Evolutionary conservation across 1,284 basidiomycete genomes (phyloP).

Genomic region (Somion occarium): DNA sequence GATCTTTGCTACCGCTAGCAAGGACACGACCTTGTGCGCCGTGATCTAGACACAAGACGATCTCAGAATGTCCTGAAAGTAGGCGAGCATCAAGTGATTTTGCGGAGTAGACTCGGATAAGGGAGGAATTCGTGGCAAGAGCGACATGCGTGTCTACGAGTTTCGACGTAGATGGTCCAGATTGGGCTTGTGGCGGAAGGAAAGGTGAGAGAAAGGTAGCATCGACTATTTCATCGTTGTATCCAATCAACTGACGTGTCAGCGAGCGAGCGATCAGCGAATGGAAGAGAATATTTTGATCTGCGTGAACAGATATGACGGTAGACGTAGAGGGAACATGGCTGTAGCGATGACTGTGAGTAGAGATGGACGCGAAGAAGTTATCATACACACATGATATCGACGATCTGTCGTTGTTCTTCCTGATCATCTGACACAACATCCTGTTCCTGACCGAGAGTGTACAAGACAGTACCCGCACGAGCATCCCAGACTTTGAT

Average conservation of each 20-base stretch:
- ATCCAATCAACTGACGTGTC: slow-evolving; percentile 90
- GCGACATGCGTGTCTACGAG: slow-evolving; percentile 72
- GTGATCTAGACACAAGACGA: slow-evolving; percentile 83
- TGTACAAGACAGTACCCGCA: slow-evolving; percentile 59
- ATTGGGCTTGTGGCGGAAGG: slow-evolving; percentile 18
- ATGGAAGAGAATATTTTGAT: slow-evolving; percentile 94
- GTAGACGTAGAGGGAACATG: slow-evolving; percentile 61
- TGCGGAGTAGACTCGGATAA: slow-evolving; percentile 84
- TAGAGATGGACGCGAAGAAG: slow-evolving; percentile 7
- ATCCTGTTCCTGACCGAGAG: slow-evolving; percentile 50
- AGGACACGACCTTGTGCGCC: slow-evolving; percentile 68
- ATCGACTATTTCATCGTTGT: slow-evolving; percentile 98
- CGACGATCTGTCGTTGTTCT: slow-evolving; percentile 72
- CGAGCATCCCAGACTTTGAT: slow-evolving; percentile 82
- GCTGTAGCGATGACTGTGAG: slow-evolving; percentile 35
- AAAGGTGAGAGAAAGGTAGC: slow-evolving; percentile 66
- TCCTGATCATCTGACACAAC: slow-evolving; percentile 55
- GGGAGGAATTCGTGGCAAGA: slow-evolving; percentile 92
- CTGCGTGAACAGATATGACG: slow-evolving; percentile 89
- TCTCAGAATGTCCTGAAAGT: slow-evolving; percentile 85
- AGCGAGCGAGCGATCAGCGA: slow-evolving; percentile 60
- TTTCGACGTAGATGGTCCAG: slow-evolving; percentile 13
- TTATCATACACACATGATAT: slow-evolving; percentile 55
- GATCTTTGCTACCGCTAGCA: slow-evolving; percentile 91
- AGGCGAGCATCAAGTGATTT: slow-evolving; percentile 75